Percentiles rank a stretch among this genome's conserved stretches.
Conservation (phyloP, 768 basidiomycete genomes). For the Leccinum variicolor region DNA sequence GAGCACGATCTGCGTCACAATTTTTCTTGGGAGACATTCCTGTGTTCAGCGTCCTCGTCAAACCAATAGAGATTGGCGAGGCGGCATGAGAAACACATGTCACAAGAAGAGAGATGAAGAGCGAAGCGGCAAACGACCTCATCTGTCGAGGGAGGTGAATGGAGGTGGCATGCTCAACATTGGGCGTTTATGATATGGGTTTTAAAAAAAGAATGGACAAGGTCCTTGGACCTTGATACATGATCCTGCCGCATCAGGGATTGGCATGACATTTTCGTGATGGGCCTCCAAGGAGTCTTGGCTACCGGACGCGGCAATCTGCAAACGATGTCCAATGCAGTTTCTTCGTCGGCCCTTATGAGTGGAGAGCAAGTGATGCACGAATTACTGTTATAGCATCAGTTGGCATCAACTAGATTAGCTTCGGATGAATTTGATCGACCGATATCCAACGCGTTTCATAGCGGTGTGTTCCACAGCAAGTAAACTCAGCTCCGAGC, state of each 20-base stretch:
- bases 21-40: constrained; percentile 9
- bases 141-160: constrained; percentile 2
- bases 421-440: too few species aligned
- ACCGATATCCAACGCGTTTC: background rate
- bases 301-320: too few species aligned
- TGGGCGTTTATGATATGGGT: constrained; percentile 4
- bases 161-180: background rate
- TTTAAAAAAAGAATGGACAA: background rate
- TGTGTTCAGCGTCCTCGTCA: constrained; percentile 9
- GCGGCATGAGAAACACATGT: constrained; percentile 6
- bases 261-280: background rate
- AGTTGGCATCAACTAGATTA: background rate
- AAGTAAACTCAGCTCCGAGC: background rate
- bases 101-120: constrained; percentile 9
- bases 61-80: background rate
- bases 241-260: background rate
- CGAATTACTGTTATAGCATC: background rate
- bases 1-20: constrained; percentile 15
- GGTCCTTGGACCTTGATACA: background rate
- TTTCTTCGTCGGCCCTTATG: background rate
- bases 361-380: too few species aligned
- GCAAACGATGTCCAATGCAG: background rate
- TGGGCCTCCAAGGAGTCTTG: background rate
- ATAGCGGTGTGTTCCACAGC: background rate
- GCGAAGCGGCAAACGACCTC: constrained; percentile 5